Conservation (phyloP, 1,284 basidiomycete species). For the Ganoderma lingzhi region DNA sequence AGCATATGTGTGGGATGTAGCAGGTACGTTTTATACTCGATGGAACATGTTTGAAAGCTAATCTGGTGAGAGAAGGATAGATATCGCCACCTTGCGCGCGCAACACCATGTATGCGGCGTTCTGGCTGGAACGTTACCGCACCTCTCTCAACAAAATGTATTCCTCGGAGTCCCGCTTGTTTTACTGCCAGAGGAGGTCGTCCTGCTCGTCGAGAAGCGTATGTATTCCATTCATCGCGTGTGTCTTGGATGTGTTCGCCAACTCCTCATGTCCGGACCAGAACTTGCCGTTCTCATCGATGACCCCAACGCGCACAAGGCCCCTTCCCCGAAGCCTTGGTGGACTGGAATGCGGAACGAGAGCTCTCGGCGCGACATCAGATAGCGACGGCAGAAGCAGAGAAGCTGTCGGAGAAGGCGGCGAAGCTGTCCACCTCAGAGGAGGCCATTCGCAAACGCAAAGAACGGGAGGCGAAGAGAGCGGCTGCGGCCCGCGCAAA, state of each 20-base stretch:
- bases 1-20: slow-evolving; percentile 82
- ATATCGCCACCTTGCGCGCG: slow-evolving; percentile 80
- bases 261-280: slow-evolving; percentile 42
- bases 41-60: slow-evolving; percentile 14
- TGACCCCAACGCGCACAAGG: slow-evolving; percentile 68
- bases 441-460: slow-evolving; percentile 73
- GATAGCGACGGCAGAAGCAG: slow-evolving; percentile 52
- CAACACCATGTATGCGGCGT: slow-evolving; percentile 87
- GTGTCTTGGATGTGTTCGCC: slow-evolving; percentile 7
- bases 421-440: slow-evolving; percentile 61
- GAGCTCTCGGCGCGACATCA: slow-evolving; percentile 56
- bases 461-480: slow-evolving; percentile 68
- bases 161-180: slow-evolving; percentile 93
- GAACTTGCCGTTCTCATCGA: slow-evolving; percentile 83
- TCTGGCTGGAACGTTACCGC: slow-evolving; percentile 90
- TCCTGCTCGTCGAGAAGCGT: slow-evolving; percentile 86
- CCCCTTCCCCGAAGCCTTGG: slow-evolving; percentile 63
- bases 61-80: slow-evolving; percentile 51
- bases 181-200: slow-evolving; percentile 92
- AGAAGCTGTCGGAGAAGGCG: slow-evolving; percentile 53
- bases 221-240: slow-evolving; percentile 30
- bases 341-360: slow-evolving; percentile 62
- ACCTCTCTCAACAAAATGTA: slow-evolving; percentile 95
- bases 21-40: slow-evolving; percentile 55
- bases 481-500: slow-evolving; percentile 49